Evolutionary conservation across 1,139 yeast species (phyloP).

Genomic region (Sugiyamaella castrensis): DNA sequence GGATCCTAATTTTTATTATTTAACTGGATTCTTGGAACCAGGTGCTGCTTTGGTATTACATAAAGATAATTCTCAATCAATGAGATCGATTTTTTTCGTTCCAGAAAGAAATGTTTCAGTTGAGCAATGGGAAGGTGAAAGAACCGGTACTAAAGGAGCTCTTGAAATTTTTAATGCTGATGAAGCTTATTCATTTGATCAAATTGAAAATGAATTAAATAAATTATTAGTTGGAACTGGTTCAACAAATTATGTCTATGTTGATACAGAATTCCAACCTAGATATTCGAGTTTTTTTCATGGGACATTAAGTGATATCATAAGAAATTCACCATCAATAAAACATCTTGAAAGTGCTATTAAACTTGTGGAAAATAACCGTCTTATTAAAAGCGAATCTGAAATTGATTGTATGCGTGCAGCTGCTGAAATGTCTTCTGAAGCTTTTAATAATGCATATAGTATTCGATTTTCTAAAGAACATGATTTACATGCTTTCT

Average conservation of each 20-base stretch:
- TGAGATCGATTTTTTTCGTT: slow-evolving; percentile 60
- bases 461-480: slow-evolving; percentile 60
- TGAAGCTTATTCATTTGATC: slow-evolving; percentile 52
- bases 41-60: slow-evolving; percentile 75
- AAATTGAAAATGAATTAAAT: slow-evolving; percentile 25
- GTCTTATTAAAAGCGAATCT: slow-evolving; percentile 70
- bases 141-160: slow-evolving; percentile 85
- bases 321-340: slow-evolving; percentile 13
- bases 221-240: slow-evolving; percentile 21
- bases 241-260: slow-evolving; percentile 29
- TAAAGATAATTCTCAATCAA: slow-evolving; percentile 49
- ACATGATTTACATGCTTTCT: slow-evolving; percentile 70
- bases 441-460: slow-evolving; percentile 81
- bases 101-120: slow-evolving; percentile 74
- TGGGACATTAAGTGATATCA: slow-evolving; percentile 14
- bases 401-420: slow-evolving; percentile 77
- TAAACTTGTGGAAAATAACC: slow-evolving; percentile 51
- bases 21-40: slow-evolving; percentile 94
- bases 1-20: slow-evolving; percentile 78
- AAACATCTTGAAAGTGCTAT: slow-evolving; percentile 23
- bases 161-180: slow-evolving; percentile 85
- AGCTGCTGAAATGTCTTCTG: slow-evolving; percentile 78
- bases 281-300: slow-evolving; percentile 15
- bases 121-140: slow-evolving; percentile 93
- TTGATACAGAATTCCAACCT: slow-evolving; percentile 29